These are phyloP conservation scores for Calonectria pseudoreteaudii DNA, from an alignment of 2,329 filamentous ascomycete species.

Conservation along the genomic window DNA sequence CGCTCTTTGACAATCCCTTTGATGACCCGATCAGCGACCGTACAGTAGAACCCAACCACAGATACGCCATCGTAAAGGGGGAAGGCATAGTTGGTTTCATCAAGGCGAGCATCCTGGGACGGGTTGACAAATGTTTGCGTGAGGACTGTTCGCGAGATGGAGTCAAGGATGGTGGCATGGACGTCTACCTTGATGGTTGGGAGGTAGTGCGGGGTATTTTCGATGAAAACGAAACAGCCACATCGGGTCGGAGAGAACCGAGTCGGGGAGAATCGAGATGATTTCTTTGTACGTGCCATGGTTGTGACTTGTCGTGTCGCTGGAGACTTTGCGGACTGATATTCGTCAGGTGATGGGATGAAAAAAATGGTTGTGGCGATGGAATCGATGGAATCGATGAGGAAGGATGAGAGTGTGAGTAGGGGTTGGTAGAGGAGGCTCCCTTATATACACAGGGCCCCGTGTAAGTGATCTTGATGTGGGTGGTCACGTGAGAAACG, in stretches of 20 bases:
- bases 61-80: constrained; percentile 79
- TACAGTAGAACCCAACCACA: constrained; percentile 75
- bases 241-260: neutral
- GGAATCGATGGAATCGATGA: neutral
- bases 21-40: constrained; percentile 70
- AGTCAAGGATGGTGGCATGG: constrained; percentile 70
- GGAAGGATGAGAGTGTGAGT: neutral
- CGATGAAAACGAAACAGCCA: neutral
- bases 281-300: neutral
- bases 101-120: constrained; percentile 39
- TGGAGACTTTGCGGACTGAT: neutral
- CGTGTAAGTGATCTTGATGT: neutral
- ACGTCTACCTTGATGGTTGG: constrained; percentile 68
- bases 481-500: neutral
- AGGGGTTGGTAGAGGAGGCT: neutral
- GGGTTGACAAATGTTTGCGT: constrained; percentile 73
- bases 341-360: neutral
- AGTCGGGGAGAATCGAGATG: neutral
- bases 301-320: neutral
- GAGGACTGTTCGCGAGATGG: constrained; percentile 59
- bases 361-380: neutral
- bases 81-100: constrained; percentile 73
- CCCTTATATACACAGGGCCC: neutral
- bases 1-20: constrained; percentile 75
- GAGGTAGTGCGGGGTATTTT: constrained; percentile 57